Evolutionary conservation across 768 basidiomycete species (phyloP).

Genomic region (Suillus tomentosus): DNA sequence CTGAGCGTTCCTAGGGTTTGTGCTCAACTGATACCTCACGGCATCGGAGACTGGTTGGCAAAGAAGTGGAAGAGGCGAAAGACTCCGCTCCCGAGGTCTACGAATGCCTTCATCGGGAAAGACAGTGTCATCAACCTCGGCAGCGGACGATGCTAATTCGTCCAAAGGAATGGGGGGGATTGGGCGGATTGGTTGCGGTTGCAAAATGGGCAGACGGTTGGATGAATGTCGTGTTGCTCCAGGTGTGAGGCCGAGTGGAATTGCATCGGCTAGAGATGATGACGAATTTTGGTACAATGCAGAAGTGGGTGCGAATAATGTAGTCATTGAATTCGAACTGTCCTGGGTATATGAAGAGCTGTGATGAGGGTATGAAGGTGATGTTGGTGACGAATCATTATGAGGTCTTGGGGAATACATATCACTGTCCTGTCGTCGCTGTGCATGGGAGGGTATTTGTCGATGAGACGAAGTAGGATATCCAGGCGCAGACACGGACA

Average conservation of each 20-base stretch:
- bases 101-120: slow-evolving; percentile 5
- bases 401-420: slow-evolving; percentile 17
- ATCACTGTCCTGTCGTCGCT: slow-evolving; percentile 21
- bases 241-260: slow-evolving; percentile 17
- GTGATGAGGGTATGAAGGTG: slow-evolving; percentile 21
- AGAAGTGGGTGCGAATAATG: slow-evolving; percentile 22
- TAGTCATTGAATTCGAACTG: slow-evolving; percentile 20
- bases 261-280: slow-evolving; percentile 32
- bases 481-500: slow-evolving; percentile 36
- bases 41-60: slow-evolving; percentile 37
- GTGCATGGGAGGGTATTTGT: slow-evolving; percentile 14
- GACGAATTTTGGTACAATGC: slow-evolving; percentile 25
- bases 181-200: slow-evolving; percentile 37
- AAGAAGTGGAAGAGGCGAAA: slow-evolving; percentile 35
- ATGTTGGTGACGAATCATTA: slow-evolving; percentile 13
- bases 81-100: slow-evolving; percentile 14
- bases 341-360: slow-evolving; percentile 28
- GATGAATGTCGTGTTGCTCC: slow-evolving; percentile 19
- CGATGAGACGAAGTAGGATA: slow-evolving; percentile 29
- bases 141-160: slow-evolving; percentile 27
- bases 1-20: not conserved
- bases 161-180: slow-evolving; percentile 36
- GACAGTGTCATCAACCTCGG: slow-evolving; percentile 16
- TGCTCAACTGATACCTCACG: slow-evolving; percentile 31
- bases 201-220: slow-evolving; percentile 29